Evolutionary conservation across 495 filamentous ascomycete genomes (phyloP).

Genomic region (Daldinia bambusicola): DNA sequence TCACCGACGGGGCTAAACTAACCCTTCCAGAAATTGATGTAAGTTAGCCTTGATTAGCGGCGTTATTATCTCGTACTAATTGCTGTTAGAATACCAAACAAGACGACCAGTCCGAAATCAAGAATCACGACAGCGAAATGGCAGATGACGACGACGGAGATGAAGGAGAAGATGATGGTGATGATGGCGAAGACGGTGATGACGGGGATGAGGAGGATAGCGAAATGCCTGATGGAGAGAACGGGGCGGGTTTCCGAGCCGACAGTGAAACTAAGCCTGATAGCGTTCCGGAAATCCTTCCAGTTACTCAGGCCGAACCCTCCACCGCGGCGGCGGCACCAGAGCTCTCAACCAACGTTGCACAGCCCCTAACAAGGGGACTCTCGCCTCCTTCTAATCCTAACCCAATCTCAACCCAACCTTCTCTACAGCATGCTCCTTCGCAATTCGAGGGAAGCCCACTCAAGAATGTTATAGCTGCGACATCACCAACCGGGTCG

Average conservation of each 20-base stretch:
- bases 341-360: constrained; percentile 38
- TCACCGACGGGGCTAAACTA: constrained; percentile 34
- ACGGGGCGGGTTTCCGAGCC: constrained; percentile 31
- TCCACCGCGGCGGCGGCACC: constrained; percentile 30
- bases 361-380: constrained; percentile 25
- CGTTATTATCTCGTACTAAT: constrained; percentile 53
- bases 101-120: constrained; percentile 54
- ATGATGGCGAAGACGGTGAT: constrained; percentile 50
- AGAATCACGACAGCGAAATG: constrained; percentile 58
- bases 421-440: constrained; percentile 37
- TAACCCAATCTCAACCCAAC: constrained; percentile 21
- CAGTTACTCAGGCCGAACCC: constrained; percentile 14
- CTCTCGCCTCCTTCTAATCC: constrained; percentile 26
- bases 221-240: constrained; percentile 47
- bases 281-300: constrained; percentile 40
- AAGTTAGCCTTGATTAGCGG: constrained; percentile 18
- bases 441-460: constrained; percentile 58
- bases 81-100: constrained; percentile 54
- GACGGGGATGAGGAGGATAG: constrained; percentile 50
- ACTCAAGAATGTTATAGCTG: constrained; percentile 56
- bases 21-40: constrained; percentile 28
- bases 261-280: constrained; percentile 44
- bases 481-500: constrained; percentile 31
- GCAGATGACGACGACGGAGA: constrained; percentile 61
- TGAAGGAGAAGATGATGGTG: constrained; percentile 55